Evolutionary conservation across 2,329 filamentous ascomycete species (phyloP).

Genomic region (Monilinia aucupariae): DNA sequence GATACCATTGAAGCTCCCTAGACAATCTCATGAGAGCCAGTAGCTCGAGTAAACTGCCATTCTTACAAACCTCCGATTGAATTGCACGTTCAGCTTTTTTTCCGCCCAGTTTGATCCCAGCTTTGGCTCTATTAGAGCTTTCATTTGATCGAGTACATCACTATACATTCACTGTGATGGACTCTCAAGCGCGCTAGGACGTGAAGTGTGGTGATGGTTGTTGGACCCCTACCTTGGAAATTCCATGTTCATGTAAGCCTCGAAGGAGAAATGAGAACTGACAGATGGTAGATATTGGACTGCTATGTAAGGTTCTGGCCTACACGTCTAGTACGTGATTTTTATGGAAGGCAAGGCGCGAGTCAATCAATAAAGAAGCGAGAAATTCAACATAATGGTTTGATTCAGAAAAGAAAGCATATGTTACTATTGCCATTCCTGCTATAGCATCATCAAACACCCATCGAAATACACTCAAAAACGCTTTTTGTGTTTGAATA

Average conservation of each 20-base stretch:
- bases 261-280: not conserved
- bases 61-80: conserved; percentile 40
- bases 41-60: conserved; percentile 46
- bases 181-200: not conserved
- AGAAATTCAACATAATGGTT: not conserved
- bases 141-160: conserved; percentile 4
- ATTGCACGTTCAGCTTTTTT: conserved; percentile 30
- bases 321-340: not conserved
- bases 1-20: conserved; percentile 41
- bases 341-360: not conserved
- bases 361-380: not conserved
- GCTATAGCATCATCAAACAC: not conserved
- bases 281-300: not conserved
- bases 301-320: not conserved
- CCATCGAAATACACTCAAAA: not conserved
- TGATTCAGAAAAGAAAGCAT: not conserved
- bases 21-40: conserved; percentile 43
- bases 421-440: not conserved
- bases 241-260: not conserved
- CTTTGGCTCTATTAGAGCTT: conserved; percentile 19
- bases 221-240: not conserved
- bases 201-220: not conserved
- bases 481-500: not conserved
- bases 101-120: conserved; percentile 24
- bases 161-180: conserved; percentile 16